Base-by-base conservation (phyloP, 768 basidiomycete genomes). In the Suillus tomentosus region DNA sequence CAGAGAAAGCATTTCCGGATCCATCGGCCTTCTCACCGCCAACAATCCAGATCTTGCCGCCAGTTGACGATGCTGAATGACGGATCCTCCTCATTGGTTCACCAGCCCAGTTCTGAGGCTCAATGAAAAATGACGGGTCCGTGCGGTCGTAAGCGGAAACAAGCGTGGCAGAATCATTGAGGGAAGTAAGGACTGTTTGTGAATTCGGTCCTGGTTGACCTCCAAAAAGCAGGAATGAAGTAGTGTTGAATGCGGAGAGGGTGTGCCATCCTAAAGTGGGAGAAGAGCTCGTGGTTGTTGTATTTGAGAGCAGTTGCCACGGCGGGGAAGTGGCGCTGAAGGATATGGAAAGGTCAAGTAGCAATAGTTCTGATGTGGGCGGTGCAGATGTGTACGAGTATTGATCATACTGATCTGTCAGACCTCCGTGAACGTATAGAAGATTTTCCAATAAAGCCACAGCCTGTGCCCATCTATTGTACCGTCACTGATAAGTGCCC, bases 1-100 rank as follows among this genome's bases (percentile, higher is more conserved):
- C 86, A 6, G 82, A 78, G 70, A 90, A 87, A 0, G 79, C 84
- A 57, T 76, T 78, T 1, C 81, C 81, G 10, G 94, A 95, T 14
- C 86, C 92, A 73, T 96, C 95, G n/a, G 86, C 86, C 69, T 83
- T 87, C 75, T 90, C 84, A 9, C 95, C 95, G 3, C 95, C 95
- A 54, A 90, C 81, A 42, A 96, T 81, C 76, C 83, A 92, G 13
- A 92, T 79, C 53, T 79, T 76, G 7, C 87, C 88, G 8, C 77
- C 75, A 0, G 79, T 64, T 13, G 84, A 80, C 9, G 84, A 80
- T 7, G 90, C 75, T 9, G 90, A 82, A 71, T 95, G 92, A 69
- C 88, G 85, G n/a, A 92, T 87, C 54, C 94, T 85, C 37, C 94
- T 83, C 62, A 82, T 79, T 3, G 95, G 94, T 71, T 95, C 82